Evolutionary conservation across 2,329 filamentous ascomycete species (phyloP).

Genomic region (Gyromitra esculenta): DNA sequence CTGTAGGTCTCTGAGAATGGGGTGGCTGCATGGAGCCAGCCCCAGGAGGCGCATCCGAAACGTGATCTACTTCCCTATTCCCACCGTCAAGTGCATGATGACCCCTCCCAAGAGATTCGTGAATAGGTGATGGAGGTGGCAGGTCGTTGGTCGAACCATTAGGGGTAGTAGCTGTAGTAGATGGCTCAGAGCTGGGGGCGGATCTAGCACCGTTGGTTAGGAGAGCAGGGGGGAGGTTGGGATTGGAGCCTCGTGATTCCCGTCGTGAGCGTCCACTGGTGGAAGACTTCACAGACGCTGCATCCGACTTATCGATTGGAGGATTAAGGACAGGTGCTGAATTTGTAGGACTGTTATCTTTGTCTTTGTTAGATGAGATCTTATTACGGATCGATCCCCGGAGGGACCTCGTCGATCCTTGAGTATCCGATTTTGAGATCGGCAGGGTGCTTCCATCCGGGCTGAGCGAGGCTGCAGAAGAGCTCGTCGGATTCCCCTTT

Average conservation of each 20-base stretch:
- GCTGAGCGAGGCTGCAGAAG: conserved; percentile 52
- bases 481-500: conserved; percentile 51
- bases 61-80: conserved; percentile 80
- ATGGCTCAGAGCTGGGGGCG: conserved; percentile 53
- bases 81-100: conserved; percentile 56
- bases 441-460: conserved; percentile 54
- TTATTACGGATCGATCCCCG: conserved; percentile 57
- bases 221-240: conserved; percentile 40
- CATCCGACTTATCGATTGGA: conserved; percentile 54
- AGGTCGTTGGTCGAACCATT: conserved; percentile 55
- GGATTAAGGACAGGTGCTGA: conserved; percentile 47
- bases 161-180: conserved; percentile 55
- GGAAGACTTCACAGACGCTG: conserved; percentile 51
- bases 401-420: conserved; percentile 56
- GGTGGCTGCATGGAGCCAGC: conserved; percentile 69
- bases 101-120: conserved; percentile 57
- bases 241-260: conserved; percentile 44
- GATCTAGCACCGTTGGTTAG: conserved; percentile 48
- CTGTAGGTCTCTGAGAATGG: conserved; percentile 75
- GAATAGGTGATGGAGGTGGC: conserved; percentile 56
- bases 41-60: conserved; percentile 87
- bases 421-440: conserved; percentile 55
- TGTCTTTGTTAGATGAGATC: conserved; percentile 55
- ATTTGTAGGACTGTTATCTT: conserved; percentile 53
- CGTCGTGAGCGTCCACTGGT: conserved; percentile 53